Evolutionary conservation across 148 eudicot genomes (phyloP), one percentile per base, ranked within the genome.

Genomic region (Amaranthus palmeri): DNA sequence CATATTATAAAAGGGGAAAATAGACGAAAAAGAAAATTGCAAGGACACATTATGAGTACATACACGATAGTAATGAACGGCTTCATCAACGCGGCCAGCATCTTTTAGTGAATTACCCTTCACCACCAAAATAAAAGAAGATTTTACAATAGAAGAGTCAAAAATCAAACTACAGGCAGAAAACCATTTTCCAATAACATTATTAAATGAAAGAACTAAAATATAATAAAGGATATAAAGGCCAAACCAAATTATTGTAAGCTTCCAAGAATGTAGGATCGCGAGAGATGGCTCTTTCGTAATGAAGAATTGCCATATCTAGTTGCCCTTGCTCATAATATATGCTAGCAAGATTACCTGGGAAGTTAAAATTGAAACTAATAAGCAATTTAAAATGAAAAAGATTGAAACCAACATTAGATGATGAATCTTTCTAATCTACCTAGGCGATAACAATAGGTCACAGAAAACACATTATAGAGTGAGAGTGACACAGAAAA

Each of bases 61-160:
- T 83, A 95, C 99, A 25, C 84, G 93, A 74, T 88, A 95, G 80
- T 86, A 88, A 56, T 89, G 88, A 71, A 84, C 84, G 11, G 99
- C 96, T 70, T 95, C 97, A 63, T 91, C 96, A 60, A 87, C 89
- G 82, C 89, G 85, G 50, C 93, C 92, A 79, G 92, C 83, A 83
- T 88, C 93, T 80, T 95, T 95, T 61, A 95, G 78, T 53, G 99
- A 92, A 89, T 91, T 91, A 43, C 97, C 99, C 99, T 95, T 55
- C 5, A 36, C 56, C 50, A 52, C 36, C 40, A 72, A 65, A 72
- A 43, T 41, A 49, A 41, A 70, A 48, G 36, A 76, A 62, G 44
- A 42, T 77, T 45, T 73, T 70, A 68, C 56, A 13, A 36, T 50
- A 9, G 48, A 57, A 45, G 44, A 51, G 4, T 56, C n/a, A 8